Evolutionary conservation across 306 rosid species (phyloP), one percentile per base, ranked within the genome.

Genomic region (Oxytropis ochrocephala): DNA sequence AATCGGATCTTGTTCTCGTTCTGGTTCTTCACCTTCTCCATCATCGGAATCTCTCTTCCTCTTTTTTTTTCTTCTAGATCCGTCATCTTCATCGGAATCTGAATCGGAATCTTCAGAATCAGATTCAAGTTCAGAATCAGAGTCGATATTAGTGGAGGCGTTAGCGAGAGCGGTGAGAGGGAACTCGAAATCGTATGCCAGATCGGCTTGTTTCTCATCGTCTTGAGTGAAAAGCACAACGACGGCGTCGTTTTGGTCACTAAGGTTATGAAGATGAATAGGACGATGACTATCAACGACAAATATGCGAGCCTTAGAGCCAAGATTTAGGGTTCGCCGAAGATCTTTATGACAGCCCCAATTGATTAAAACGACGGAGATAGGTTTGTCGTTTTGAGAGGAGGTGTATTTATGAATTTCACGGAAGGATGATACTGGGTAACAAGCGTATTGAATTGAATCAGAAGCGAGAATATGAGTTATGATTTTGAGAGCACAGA

Each of bases 281-380:
- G 99, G 97, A 0, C 99, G 87, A 60, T 91, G 97, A 59, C 95
- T 87, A 54, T 95, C 99, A 1, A 95, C 89, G 4, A 95, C 97
- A 6, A 91, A 91, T 47, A 91, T 83, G 8, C 72, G 82, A 0
- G 91, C 87, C 11, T 64, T 39, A 0, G 89, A 80, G 4, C 88
- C 80, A n/a, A 91, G 69, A 32, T 64, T 76, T 5, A 95, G 78
- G 2, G 70, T 68, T 36, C 63, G 83, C 52, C 81, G 56, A 10
- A 95, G 77, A 52, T 95, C 96, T 36, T 90, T 68, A 27, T 89
- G 95, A 32, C 90, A 89, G 0, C 99, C 99, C 99, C 99, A 95
- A 11, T 91, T 95, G 5, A 95, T 85, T 70, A 95, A 72, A 33
- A 95, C 87, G 7, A 94, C 60, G 0, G 91, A 76, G 48, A 89